Evolutionary conservation across 116 monocot species (phyloP).

Genomic region (Trichopus zeylanicus): DNA sequence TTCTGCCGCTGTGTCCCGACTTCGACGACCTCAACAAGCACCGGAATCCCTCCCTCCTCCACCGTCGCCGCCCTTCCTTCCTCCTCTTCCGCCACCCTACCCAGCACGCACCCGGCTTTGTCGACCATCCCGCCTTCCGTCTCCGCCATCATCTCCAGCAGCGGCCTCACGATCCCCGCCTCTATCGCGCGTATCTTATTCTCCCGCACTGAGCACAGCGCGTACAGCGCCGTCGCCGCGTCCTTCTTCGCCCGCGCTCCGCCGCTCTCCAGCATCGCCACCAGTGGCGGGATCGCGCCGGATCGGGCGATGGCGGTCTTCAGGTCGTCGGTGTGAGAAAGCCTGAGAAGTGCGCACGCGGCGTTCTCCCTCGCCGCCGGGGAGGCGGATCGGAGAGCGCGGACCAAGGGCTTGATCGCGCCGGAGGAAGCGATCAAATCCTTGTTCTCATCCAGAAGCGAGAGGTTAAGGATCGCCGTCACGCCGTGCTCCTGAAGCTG

Average conservation of each 20-base stretch:
- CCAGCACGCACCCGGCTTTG: constrained; percentile 63
- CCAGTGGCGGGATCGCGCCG: constrained; percentile 50
- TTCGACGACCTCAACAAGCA: constrained; percentile 59
- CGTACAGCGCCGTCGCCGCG: constrained; percentile 55
- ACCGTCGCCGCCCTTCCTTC: constrained; percentile 43
- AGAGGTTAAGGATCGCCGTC: constrained; percentile 37
- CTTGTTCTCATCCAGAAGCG: constrained; percentile 22
- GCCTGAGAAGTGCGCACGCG: constrained; percentile 27
- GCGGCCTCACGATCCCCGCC: constrained; percentile 42
- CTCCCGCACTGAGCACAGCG: constrained; percentile 27
- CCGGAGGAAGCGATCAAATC: constrained; percentile 24
- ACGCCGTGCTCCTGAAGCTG: constrained; percentile 37
- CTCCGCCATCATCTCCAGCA: constrained; percentile 53
- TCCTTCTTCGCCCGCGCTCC: constrained; percentile 67
- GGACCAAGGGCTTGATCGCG: constrained; percentile 27
- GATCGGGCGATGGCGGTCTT: constrained; percentile 34
- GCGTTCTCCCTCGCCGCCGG: constrained; percentile 18
- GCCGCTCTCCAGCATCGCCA: constrained; percentile 36
- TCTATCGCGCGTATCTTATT: constrained; percentile 45
- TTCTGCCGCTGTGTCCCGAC: constrained; percentile 39
- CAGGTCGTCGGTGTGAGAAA: constrained; percentile 41
- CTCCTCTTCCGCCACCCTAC: constrained; percentile 20
- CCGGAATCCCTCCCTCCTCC: constrained; percentile 42
- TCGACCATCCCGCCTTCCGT: constrained; percentile 49
- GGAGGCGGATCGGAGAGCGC: constrained; percentile 16